These are phyloP conservation scores for Beta macrorhiza DNA, from an alignment of 179 eudicot genomes.

Conservation along the genomic window DNA sequence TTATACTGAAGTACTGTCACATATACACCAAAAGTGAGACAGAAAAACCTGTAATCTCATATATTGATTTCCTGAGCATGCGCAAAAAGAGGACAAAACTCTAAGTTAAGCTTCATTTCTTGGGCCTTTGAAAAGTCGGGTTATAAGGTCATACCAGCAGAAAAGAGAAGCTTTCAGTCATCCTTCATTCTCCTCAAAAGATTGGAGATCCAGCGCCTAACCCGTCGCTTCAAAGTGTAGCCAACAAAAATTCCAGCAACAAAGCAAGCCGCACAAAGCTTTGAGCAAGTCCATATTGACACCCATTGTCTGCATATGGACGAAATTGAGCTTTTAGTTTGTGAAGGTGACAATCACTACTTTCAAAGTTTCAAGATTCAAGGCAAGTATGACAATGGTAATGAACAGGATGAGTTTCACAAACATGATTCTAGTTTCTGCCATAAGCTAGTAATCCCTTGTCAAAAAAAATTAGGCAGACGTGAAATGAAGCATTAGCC, in stretches of 20 bases:
- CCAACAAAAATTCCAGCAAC: constrained; percentile 61
- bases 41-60: background rate
- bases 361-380: background rate
- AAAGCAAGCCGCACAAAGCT: constrained; percentile 55
- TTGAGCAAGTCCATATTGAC: constrained; percentile 59
- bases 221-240: constrained; percentile 59
- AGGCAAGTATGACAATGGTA: background rate
- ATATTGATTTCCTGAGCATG: background rate
- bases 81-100: background rate
- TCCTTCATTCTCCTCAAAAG: constrained; percentile 49
- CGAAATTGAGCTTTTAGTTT: background rate
- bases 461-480: background rate
- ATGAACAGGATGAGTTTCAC: too few species aligned
- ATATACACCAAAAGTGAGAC: constrained; percentile 1
- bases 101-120: background rate
- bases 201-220: constrained; percentile 56
- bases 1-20: background rate
- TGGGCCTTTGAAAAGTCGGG: background rate
- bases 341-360: background rate
- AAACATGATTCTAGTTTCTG: background rate
- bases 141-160: constrained; percentile 10
- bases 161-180: constrained; percentile 30
- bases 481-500: background rate
- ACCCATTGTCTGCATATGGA: constrained; percentile 40
- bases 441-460: background rate